Evolutionary conservation across 1,284 basidiomycete species (phyloP), one percentile per base, ranked within the genome.

Genomic region (Sporisorium exsertum): DNA sequence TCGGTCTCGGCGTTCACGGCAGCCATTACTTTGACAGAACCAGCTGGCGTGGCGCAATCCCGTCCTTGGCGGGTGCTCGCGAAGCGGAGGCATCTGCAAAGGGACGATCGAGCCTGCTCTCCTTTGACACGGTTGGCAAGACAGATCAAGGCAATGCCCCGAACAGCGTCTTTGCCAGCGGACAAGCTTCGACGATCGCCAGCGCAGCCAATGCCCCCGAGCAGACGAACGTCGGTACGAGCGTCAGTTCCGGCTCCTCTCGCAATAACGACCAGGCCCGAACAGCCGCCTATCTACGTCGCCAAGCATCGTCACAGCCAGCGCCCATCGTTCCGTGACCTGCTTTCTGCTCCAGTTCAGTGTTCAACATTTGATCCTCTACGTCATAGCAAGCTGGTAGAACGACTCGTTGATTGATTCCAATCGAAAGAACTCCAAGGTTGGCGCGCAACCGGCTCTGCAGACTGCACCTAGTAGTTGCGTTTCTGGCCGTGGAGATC

Each of bases 11-110:
- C 8, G 61, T 83, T 0, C 81, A 83, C 52, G 82, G 72, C 2
- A 71, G 65, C 54, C 67, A 81, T 56, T 83, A 83, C 72, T 83
- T 83, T 64, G 80, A 80, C 51, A 58, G 72, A 42, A 70, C 80
- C 1, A 79, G 73, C 72, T 83, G 82, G 82, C 55, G 64, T 27
- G 81, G 81, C 5, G 80, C 77, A 0, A 55, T 81, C 6, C 81
- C 82, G 0, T 75, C 65, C 1, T 43, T 79, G 46, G 42, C 67
- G 0, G n/a, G 42, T 7, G 37, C 8, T 52, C n/a, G 32, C n/a
- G 15, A 45, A 45, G 43, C 16, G 22, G 18, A 37, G 6, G 29
- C n/a, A 16, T 24, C 27, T 2, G 32, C 47, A 22, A 18, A 51
- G 20, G 57, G 47, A 3, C 33, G 58, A 47, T 49, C 63, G 8